Conservation (phyloP, 768 basidiomycete species). For the Kwoniella newhampshirensis region DNA sequence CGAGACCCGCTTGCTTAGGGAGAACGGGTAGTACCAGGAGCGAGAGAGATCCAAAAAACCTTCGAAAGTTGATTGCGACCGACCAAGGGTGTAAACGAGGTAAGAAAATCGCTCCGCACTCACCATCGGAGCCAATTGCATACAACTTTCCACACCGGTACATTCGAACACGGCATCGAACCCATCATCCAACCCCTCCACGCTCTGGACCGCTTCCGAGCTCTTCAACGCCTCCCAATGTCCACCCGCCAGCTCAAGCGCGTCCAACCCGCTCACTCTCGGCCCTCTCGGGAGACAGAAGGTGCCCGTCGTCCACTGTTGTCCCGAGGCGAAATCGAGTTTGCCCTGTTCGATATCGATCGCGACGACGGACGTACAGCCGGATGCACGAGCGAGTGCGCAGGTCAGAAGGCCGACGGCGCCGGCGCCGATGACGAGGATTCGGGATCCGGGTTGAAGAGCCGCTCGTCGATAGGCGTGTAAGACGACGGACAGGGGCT, state of each 20-base stretch:
- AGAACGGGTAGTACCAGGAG: too few relatives aligned
- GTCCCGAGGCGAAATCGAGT: constrained; percentile 70
- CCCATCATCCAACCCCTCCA: constrained; percentile 62
- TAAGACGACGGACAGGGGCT: constrained; percentile 88
- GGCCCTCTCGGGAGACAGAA: constrained; percentile 62
- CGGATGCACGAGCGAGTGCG: constrained; percentile 67
- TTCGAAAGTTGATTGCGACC: too few relatives aligned
- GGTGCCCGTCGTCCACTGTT: constrained; percentile 76
- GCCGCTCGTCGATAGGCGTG: constrained; percentile 60
- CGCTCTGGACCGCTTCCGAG: constrained; percentile 63
- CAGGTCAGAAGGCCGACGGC: constrained; percentile 90
- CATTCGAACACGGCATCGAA: constrained; percentile 95
- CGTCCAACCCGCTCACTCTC: constrained; percentile 44
- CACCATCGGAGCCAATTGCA: constrained; percentile 87
- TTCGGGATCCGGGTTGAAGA: constrained; percentile 60
- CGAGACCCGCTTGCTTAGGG: too few relatives aligned
- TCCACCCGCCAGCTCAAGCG: constrained; percentile 42
- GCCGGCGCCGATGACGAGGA: constrained; percentile 89
- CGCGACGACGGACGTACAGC: constrained; percentile 71
- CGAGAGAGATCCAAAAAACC: too few relatives aligned
- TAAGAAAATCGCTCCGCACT: constrained; percentile 56
- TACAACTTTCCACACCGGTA: constrained; percentile 86
- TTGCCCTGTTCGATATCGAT: constrained; percentile 82
- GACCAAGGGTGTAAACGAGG: not conserved
- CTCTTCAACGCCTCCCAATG: constrained; percentile 49